Percentiles rank a stretch among this genome's conserved stretches.
phyloP scores from a whole-genome alignment of 108 stramenopile genomes.

The Asterionellopsis glacialis region DNA sequence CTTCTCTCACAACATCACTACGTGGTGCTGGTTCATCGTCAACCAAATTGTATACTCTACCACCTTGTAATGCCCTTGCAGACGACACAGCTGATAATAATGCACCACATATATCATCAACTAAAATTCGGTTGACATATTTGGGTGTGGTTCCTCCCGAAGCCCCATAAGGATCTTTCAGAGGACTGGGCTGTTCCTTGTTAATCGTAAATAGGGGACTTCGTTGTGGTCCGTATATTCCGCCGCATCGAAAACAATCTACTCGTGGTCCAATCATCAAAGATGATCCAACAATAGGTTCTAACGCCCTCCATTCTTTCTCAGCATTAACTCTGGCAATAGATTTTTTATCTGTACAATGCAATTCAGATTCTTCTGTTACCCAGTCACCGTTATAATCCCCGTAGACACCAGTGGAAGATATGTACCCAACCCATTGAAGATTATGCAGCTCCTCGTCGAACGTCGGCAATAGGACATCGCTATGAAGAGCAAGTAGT shows the following conservation, averaged over 20 bases:
- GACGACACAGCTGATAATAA: constrained; percentile 37
- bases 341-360: constrained; percentile 8
- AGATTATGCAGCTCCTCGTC: too few relatives aligned
- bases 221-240: constrained; percentile 57
- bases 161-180: background rate
- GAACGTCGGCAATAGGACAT: too few relatives aligned
- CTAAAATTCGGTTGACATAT: constrained; percentile 58
- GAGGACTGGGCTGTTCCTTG: constrained; percentile 9
- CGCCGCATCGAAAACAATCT: constrained; percentile 68
- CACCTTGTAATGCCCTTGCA: background rate
- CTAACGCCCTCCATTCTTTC: constrained; percentile 4
- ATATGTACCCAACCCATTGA: constrained; percentile 54
- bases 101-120: constrained; percentile 47
- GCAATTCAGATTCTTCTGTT: constrained; percentile 47
- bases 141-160: background rate
- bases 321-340: constrained; percentile 3
- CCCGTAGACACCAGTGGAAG: constrained; percentile 79
- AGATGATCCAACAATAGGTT: background rate
- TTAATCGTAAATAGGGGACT: constrained; percentile 69
- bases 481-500: too few relatives aligned
- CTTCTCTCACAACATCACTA: constrained; percentile 40
- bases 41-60: constrained; percentile 54
- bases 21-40: constrained; percentile 61
- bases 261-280: background rate
- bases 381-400: constrained; percentile 72